Base-by-base conservation (phyloP, 306 rosid genomes). In the Senna tora region DNA sequence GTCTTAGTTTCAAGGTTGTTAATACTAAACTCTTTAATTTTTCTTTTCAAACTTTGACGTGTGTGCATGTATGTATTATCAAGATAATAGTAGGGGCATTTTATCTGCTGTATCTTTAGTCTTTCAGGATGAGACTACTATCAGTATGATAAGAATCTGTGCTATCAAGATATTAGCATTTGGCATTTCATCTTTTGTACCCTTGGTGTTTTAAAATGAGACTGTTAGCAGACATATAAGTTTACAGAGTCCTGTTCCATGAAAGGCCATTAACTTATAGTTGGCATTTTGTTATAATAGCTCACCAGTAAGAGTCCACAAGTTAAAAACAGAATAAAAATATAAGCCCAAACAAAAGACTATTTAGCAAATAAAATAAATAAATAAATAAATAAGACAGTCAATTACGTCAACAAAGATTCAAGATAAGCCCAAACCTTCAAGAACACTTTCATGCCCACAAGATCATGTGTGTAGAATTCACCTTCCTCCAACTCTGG, bases 401-500 rank as follows among this genome's bases (percentile, higher is more conserved):
- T 22, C 25, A 33, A 57, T 69, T 30, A 55, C 25, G 32, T 72
- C 36, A 14, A 34, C 32, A 56, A 67, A 9, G 10, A 25, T 45
- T 63, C 21, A 46, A 13, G 43, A 64, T 72, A 50, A 65, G 50
- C 62, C 65, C 86, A 46, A 69, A 91, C 98, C 98, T 91, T 94
- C 63, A 89, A 80, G 64, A 87, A 47, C 58, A 94, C 99, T 80
- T 74, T 86, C 95, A 94, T 87, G 77, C 99, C 99, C 25, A 91
- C 80, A 72, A 91, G 92, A 84, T 94, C 99, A 46, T 79, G 94
- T 7, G 95, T 66, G 77, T 94, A 94, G 79, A 86, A 85, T 84
- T 94, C 96, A 57, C 90, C 99, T 61, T 94, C 96, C 70, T 87
- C 92, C 53, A 94, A 75, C 53, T 86, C 84, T 1, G 97, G 99